Conservation (phyloP, 345 rosid genomes). For the Aquilaria malaccensis region DNA sequence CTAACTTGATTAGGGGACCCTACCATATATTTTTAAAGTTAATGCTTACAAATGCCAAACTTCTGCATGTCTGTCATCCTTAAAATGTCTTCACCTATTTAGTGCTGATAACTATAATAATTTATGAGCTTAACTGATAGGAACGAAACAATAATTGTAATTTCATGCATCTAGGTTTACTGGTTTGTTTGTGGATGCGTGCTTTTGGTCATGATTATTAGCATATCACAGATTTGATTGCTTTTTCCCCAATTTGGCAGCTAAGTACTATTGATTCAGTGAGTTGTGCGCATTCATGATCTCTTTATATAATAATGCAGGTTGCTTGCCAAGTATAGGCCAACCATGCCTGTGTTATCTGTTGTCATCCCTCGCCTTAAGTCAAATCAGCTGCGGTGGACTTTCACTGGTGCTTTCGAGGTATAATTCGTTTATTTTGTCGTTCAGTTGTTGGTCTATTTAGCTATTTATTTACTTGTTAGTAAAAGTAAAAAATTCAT, state of each 20-base stretch:
- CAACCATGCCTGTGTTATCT: constrained; percentile 73
- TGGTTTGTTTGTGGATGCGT: background rate
- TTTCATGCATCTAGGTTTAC: background rate
- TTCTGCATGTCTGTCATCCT: too few relatives aligned
- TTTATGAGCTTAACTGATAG: too few relatives aligned
- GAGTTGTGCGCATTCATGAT: background rate
- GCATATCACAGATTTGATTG: background rate
- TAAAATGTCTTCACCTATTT: too few relatives aligned
- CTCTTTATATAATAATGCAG: constrained; percentile 12
- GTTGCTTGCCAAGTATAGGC: constrained; percentile 74
- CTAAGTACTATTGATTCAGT: background rate
- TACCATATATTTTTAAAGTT: too few relatives aligned
- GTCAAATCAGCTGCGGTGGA: constrained; percentile 67
- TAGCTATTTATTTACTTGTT: background rate
- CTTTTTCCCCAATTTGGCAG: background rate
- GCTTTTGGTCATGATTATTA: background rate
- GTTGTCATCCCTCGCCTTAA: constrained; percentile 72
- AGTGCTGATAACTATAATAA: too few relatives aligned
- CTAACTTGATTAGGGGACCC: too few relatives aligned
- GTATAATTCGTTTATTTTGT: constrained; percentile 18
- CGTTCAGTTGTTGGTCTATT: background rate
- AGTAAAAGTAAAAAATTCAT: background rate
- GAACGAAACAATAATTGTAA: too few relatives aligned
- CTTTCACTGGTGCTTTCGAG: constrained; percentile 70
- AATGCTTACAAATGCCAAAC: too few relatives aligned